Evolutionary conservation across 495 filamentous ascomycete genomes (phyloP), one percentile per base, ranked within the genome.

Genomic region (Annulohypoxylon stygium): DNA sequence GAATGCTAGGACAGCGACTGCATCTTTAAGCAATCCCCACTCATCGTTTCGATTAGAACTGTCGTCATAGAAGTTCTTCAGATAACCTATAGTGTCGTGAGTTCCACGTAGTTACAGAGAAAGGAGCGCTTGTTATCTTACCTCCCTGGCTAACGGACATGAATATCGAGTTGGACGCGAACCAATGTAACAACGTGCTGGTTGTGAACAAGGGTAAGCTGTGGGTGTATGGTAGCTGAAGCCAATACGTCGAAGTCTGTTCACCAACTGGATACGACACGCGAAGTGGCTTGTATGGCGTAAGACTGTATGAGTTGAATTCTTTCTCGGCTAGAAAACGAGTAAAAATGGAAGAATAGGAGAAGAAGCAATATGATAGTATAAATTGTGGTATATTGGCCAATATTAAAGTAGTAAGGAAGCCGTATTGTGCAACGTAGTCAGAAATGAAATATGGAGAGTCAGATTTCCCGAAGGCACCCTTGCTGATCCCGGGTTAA

Each of bases 201-300:
- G 74, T 73, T 51, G 67, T 60, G 14, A 78, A 70, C 4, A 80
- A 61, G 33, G 69, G 75, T 14, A 73, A n/a, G 54, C 73, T 60
- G 18, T 67, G 60, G 4, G 2, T 34, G 14, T 69, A 70, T 1
- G 71, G 70, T 4, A 78, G 30, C 8, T 69, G 59, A 10, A 73
- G 37, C 18, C 61, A 43, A 37, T 76, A 76, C 1, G 41, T 71
- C 5, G 72, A 71, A 23, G n/a, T 25, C n/a, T 71, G 72, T 45
- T 75, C 26, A 26, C 72, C 72, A 1, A 9, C 12, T 16, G 67
- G 72, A 61, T 67, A 60, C 4, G 72, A 75, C 1, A 75, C 69
- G 8, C 73, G 73, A 23, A 75, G 69, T 11, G 62, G 67, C 45
- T 68, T 58, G 12, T 54, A 33, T 18, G 45, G 20, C 20, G 16